phyloP scores from a whole-genome alignment of 2,329 filamentous ascomycete species.

The Seiridium unicorne region DNA sequence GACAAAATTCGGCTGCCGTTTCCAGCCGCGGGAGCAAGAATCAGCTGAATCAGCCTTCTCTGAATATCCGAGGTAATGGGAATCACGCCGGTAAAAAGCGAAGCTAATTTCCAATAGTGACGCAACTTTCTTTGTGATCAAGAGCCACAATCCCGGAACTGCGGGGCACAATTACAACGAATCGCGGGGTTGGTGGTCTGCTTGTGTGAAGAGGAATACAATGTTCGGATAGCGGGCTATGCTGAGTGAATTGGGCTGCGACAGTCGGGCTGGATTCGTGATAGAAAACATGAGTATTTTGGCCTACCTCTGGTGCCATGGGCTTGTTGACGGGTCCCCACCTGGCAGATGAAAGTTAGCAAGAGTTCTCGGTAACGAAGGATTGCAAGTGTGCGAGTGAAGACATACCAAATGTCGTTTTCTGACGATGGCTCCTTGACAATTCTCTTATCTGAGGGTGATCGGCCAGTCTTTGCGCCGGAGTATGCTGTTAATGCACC shows the following conservation, averaged over 20 bases:
- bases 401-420: slow-evolving; percentile 70
- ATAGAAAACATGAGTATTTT: not conserved
- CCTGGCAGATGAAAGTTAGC: slow-evolving; percentile 12
- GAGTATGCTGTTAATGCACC: slow-evolving; percentile 97
- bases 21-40: too few species aligned
- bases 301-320: slow-evolving; percentile 82
- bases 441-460: slow-evolving; percentile 94
- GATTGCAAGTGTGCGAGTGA: slow-evolving; percentile 37
- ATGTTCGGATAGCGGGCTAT: too few species aligned
- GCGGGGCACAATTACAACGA: too few species aligned
- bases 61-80: not conserved
- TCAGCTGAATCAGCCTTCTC: not conserved
- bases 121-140: too few species aligned
- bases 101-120: too few species aligned
- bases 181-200: too few species aligned
- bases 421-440: slow-evolving; percentile 89
- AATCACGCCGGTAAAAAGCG: not conserved
- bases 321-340: slow-evolving; percentile 99
- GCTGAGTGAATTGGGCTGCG: not conserved
- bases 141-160: too few species aligned
- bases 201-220: too few species aligned
- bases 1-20: too few species aligned
- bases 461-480: slow-evolving; percentile 95
- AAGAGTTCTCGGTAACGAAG: not conserved
- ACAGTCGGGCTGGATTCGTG: not conserved